Evolutionary conservation across 306 rosid species (phyloP).

Genomic region (Quercus bicolor): DNA sequence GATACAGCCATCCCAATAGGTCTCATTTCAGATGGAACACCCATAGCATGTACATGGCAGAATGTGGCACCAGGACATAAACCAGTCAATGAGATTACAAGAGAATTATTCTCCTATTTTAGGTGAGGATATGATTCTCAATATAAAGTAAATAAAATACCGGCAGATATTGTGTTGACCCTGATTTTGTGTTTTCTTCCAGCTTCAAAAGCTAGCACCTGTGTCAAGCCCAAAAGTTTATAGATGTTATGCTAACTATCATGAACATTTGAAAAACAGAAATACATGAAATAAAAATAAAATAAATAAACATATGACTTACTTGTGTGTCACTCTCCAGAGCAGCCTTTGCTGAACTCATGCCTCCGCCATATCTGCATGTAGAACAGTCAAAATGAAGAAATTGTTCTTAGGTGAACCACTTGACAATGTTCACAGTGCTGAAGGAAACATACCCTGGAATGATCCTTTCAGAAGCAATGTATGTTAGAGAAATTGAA

Average conservation of each 20-base stretch:
- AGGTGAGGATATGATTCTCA: neutral
- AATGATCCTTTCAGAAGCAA: constrained; percentile 93
- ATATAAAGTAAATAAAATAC: constrained; percentile 27
- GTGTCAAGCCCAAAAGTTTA: neutral
- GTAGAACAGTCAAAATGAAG: neutral
- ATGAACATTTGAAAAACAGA: neutral
- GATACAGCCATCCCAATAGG: neutral
- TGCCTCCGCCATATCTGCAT: constrained; percentile 91
- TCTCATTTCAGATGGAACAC: neutral
- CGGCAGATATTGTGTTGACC: constrained; percentile 90
- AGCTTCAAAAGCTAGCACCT: constrained; percentile 99
- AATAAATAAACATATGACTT: constrained; percentile 13
- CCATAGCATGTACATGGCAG: neutral
- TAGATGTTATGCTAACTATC: neutral
- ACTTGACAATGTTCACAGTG: neutral
- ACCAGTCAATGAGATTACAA: neutral
- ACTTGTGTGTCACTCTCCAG: constrained; percentile 94
- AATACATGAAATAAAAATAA: neutral
- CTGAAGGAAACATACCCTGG: constrained; percentile 36
- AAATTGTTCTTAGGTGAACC: neutral
- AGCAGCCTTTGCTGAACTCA: constrained; percentile 99
- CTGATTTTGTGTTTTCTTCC: constrained; percentile 81
- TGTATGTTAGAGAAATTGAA: constrained; percentile 87
- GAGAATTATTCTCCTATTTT: neutral
- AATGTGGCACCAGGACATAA: neutral